Conservation (phyloP, 495 filamentous ascomycete genomes). For the Copromyces sp. region DNA sequence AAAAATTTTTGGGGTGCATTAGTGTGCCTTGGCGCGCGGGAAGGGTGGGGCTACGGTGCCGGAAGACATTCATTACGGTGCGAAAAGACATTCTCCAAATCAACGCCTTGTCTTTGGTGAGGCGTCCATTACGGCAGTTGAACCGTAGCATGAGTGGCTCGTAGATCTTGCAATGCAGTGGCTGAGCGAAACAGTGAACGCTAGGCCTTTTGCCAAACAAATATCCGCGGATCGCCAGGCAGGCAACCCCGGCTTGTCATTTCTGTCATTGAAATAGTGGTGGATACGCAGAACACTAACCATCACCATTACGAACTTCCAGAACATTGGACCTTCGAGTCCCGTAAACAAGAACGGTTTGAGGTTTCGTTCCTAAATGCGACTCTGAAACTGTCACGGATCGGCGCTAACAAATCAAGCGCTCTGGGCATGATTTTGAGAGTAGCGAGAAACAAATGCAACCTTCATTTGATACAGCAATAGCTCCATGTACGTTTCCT, state of each 20-base stretch:
- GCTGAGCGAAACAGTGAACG: not conserved
- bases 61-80: too few relatives aligned
- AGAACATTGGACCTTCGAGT: not conserved
- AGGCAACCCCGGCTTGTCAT: not conserved
- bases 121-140: not conserved
- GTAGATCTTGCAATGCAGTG: not conserved
- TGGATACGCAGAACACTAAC: not conserved
- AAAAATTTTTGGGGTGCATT: too few relatives aligned
- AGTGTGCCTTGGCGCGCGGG: too few relatives aligned
- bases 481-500: not conserved
- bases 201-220: not conserved
- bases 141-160: not conserved
- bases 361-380: not conserved
- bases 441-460: not conserved
- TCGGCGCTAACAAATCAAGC: not conserved
- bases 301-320: not conserved
- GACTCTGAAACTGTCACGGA: not conserved
- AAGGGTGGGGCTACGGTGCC: too few relatives aligned
- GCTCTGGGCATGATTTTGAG: not conserved
- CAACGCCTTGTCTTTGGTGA: too few relatives aligned
- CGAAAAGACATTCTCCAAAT: too few relatives aligned
- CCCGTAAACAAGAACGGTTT: not conserved
- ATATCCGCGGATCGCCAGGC: not conserved
- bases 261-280: not conserved
- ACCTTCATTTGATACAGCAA: not conserved